Evolutionary conservation across 768 basidiomycete genomes (phyloP), one percentile per base, ranked within the genome.

Genomic region (Russula sp.): DNA sequence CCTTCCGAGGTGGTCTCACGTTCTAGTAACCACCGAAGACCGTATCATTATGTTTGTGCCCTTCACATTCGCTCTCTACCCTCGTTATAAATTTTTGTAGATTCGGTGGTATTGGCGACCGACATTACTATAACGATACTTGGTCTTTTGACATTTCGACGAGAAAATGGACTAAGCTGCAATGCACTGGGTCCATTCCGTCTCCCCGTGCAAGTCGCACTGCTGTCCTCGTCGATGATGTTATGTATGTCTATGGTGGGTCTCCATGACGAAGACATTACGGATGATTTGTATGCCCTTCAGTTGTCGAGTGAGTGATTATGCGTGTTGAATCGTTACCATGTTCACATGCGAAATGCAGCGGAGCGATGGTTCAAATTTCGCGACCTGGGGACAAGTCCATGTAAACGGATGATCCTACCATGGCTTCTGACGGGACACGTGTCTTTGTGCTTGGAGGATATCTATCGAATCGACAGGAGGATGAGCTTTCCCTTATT

Each of bases 81-180:
- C 10, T 38, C 38, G 38, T 26, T 66, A 55, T 54, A 44, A 59
- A 9, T 16, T 61, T 55, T 46, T 53, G n/a, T 67, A 95, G 92
- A 56, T 98, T 99, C 70, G 97, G 97, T 36, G 97, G 97, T 53
- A 98, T 95, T 13, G 96, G 98, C 73, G 94, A 94, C 22, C 86
- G 89, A 73, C 98, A 90, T 75, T 96, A 98, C 73, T 99, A 98
- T 78, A 98, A 98, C 75, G 97, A 99, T 73, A 98, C 94, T 9
- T 99, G 97, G 97, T 81, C 87, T 1, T 1, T 91, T 75, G 92
- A 96, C 73, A 78, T 94, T 57, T 80, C 79, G 46, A 89, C 92
- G 0, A 81, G 83, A 60, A 83, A 76, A 52, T 99, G 97, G 97
- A 83, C 88, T 5, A 96, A 99, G 73, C 79, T 99, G 40, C 85